Evolutionary conservation across 306 rosid species (phyloP).

Genomic region (Malus sylvestris): DNA sequence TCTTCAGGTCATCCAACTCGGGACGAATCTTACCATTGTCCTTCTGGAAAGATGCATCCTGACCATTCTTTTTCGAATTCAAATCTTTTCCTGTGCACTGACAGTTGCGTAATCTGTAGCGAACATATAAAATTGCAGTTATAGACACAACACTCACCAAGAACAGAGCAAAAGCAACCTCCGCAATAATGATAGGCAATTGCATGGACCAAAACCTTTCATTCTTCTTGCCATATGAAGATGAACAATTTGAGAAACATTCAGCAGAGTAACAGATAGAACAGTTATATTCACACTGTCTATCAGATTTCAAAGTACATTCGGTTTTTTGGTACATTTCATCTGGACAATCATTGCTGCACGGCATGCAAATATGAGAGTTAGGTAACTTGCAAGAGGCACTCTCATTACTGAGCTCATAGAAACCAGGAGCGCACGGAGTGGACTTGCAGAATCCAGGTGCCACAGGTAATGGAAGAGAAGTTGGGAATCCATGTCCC

Average conservation of each 20-base stretch:
- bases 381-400: constrained; percentile 48
- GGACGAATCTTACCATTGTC: constrained; percentile 53
- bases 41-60: constrained; percentile 34
- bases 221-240: constrained; percentile 33
- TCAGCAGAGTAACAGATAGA: constrained; percentile 50
- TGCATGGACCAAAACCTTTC: constrained; percentile 67
- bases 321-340: constrained; percentile 59
- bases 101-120: constrained; percentile 56
- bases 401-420: constrained; percentile 35
- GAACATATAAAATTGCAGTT: constrained; percentile 63
- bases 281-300: constrained; percentile 75
- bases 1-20: constrained; percentile 64
- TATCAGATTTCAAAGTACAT: constrained; percentile 54
- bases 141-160: constrained; percentile 53
- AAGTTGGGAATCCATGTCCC: constrained; percentile 79
- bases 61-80: constrained; percentile 36
- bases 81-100: constrained; percentile 39
- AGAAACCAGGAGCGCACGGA: constrained; percentile 73
- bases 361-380: constrained; percentile 61
- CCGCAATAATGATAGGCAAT: constrained; percentile 57
- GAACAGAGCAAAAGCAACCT: constrained; percentile 63
- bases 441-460: constrained; percentile 56
- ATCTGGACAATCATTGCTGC: constrained; percentile 58
- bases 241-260: constrained; percentile 58
- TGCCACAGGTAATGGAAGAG: constrained; percentile 70